Evolutionary conservation across 2,329 filamentous ascomycete species (phyloP).

Genomic region (Neoascochyta sp.): DNA sequence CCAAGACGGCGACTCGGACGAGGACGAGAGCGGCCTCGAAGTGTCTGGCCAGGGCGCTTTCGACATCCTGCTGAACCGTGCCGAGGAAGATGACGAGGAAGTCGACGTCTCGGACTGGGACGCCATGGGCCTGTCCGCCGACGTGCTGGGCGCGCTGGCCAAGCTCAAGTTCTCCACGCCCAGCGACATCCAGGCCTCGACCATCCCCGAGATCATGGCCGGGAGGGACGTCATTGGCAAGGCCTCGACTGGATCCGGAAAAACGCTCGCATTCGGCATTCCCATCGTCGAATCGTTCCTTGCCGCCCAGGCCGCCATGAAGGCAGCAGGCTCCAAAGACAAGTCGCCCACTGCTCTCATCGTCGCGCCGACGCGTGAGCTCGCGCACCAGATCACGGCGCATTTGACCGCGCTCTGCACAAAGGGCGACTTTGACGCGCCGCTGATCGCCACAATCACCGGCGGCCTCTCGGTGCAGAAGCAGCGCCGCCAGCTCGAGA

Average conservation of each 20-base stretch:
- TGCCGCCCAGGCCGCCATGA: slow-evolving; percentile 35
- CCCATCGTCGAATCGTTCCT: slow-evolving; percentile 87
- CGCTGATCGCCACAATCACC: slow-evolving; percentile 75
- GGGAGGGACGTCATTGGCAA: slow-evolving; percentile 94
- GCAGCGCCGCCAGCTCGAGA: slow-evolving; percentile 77
- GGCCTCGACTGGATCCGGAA: slow-evolving; percentile 92
- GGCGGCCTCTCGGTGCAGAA: slow-evolving; percentile 93
- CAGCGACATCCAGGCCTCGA: slow-evolving; percentile 72
- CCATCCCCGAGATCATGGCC: slow-evolving; percentile 76
- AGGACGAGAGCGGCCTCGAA: slow-evolving; percentile 18
- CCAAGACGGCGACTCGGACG: slow-evolving; percentile 20
- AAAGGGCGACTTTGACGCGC: slow-evolving; percentile 58
- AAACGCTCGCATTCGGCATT: slow-evolving; percentile 91
- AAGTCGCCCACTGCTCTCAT: slow-evolving; percentile 62
- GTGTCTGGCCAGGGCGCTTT: slow-evolving; percentile 46
- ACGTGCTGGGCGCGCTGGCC: slow-evolving; percentile 69
- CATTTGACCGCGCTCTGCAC: slow-evolving; percentile 76
- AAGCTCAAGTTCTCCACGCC: slow-evolving; percentile 77
- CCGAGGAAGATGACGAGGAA: slow-evolving; percentile 54
- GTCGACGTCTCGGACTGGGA: slow-evolving; percentile 77
- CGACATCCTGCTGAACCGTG: slow-evolving; percentile 51
- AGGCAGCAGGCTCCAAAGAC: slow-evolving; percentile 34
- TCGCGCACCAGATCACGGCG: slow-evolving; percentile 84
- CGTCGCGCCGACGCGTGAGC: slow-evolving; percentile 84
- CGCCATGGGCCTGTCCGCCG: slow-evolving; percentile 66